Evolutionary conservation across 371 early-diverging fungal genomes (phyloP), one percentile per base, ranked within the genome.

Genomic region (Lichtheimia ornata): DNA sequence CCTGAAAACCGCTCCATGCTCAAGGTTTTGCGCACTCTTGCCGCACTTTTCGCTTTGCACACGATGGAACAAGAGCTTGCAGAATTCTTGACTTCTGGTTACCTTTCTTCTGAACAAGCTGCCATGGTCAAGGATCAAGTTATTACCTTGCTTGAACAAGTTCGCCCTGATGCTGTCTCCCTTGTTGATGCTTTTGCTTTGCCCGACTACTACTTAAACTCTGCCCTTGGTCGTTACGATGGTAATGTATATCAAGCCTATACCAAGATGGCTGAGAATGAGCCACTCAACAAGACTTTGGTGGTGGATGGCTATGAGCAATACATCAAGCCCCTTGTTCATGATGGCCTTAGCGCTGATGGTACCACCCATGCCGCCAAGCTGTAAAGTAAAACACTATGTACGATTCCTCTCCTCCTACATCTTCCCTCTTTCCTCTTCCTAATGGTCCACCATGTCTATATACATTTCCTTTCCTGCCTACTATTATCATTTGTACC

Each of bases 151-250:
- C 72, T 89, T 17, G 81, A 79, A 27, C 68, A 79, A 13, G 71
- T 93, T 17, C 84, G 94, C 4, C 87, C 83, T 22, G 78, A 91
- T 42, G 91, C 89, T 13, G 81, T 93, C 20, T 76, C 87, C 0
- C 72, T 92, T 11, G 92, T 91, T 4, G 93, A 92, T 64, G 83
- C 91, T 1, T 91, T 92, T 71, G 92, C 85, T 50, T 72, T 91
- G 20, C 83, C 92, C 2, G 94, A 94, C 51, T 86, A 86, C 56
- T 73, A 76, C 30, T 79, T 94, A n/a, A 85, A 91, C 68, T 89
- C 91, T 22, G 88, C 92, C 5, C 66, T 94, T 9, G 94, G 91
- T 43, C 79, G 86, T 14, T 81, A 72, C 17, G 93, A 92, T 51
- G 93, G 93, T 56, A 79, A 82, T 56, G 87, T 89, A 9, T 94